Evolutionary conservation across 2,329 filamentous ascomycete genomes (phyloP), one percentile per base, ranked within the genome.

Genomic region (Trichoderma cornu-damae): DNA sequence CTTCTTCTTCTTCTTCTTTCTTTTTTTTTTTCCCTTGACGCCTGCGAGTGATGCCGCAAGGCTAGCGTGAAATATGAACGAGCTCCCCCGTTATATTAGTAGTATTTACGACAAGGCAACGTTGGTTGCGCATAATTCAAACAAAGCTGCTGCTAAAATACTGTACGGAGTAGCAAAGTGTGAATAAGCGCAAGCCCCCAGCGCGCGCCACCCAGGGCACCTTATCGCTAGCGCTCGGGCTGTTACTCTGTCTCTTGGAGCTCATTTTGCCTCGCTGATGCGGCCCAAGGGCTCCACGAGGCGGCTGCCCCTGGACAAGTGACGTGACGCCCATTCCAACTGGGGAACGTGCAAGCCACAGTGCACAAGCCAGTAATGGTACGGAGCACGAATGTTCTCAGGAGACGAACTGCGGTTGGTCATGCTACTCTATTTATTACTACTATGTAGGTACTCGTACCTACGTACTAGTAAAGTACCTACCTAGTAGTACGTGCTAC

Each of bases 121-220:
- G 28, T 30, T 6, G 28, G 28, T 30, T 30, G 28, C 6, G 5
- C 4, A 30, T 30, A 30, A 30, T n/a, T n/a, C n/a, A 30, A 9
- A 6, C 28, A 30, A 30, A 30, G 28, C 9, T 30, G 28, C 40
- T 44, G 14, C 28, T 26, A 14, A 12, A 32, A 8, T 16, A 14
- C 7, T 32, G 30, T 4, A 3, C 6, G 6, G 11, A 49, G 38
- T 35, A 30, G 18, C 26, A 42, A 18, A 16, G n/a, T 30, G 28
- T 50, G 37, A 14, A 55, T 7, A 46, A 18, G 54, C 40, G 26
- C 37, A 44, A 48, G 53, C 38, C 50, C 38, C 38, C 50, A 12
- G 50, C 37, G 42, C 32, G 42, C 52, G 42, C 43, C 52, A 55
- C 42, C 22, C 38, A n/a, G n/a, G 52, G 52, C 52, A 55, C 52